Base-by-base conservation (phyloP, 2,329 filamentous ascomycete genomes). In the Aspergillus amoenus region DNA sequence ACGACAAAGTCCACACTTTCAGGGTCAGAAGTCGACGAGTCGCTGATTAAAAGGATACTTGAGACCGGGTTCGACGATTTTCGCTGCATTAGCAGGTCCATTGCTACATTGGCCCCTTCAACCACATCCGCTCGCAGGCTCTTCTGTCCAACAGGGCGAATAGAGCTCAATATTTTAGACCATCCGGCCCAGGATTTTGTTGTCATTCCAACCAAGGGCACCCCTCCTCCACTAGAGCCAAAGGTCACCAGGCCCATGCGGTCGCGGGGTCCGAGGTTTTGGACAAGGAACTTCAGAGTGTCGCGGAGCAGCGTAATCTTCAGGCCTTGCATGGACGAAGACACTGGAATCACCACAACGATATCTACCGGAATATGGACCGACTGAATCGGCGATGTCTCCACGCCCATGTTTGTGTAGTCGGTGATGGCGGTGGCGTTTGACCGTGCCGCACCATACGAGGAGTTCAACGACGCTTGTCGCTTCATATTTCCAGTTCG, bases 1-100 rank as follows among this genome's bases (percentile, higher is more conserved):
- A 97, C 91, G 12, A 99, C 94, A 73, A 99, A 99, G 74, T 99
- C 93, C 32, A 97, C 93, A 68, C 93, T 96, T 69, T 97, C 94
- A 5, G 88, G 85, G 71, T 99, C 94, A 0, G 93, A 93, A 3
- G 91, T 96, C 3, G 93, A 95, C 0, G 94, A 96, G 71, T 99
- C 94, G 78, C 94, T 97, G 73, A 99, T 97, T 62, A 99, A 82
- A 75, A 99, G 85, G 66, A 99, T 97, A 11, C 91, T 93, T 1
- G 94, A 93, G 52, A 99, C 88, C 0, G 94, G 92, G 70, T 97
- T 99, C 75, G 89, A 93, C 66, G 93, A 91, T 77, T 96, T 96
- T 66, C 94, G 88, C 76, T 97, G 93, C 94, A 99, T 99, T 57
- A 99, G 82, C 55, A 99, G 78, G 73, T 99, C 94, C 94, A 99